Evolutionary conservation across 345 rosid species (phyloP).

Genomic region (Gossypium ekmanianum): DNA sequence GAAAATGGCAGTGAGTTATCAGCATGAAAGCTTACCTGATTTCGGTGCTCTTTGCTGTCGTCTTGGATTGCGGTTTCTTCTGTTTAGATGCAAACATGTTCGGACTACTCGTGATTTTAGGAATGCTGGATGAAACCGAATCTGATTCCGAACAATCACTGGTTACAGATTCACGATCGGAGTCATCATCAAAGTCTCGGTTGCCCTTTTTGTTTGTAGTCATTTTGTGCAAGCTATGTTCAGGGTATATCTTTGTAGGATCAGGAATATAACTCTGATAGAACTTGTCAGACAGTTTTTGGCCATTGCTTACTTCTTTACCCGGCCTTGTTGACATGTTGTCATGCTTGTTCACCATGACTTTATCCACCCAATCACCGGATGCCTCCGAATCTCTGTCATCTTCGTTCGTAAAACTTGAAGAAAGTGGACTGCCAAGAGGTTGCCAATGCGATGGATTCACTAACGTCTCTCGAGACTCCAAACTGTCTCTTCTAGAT

Average conservation of each 20-base stretch:
- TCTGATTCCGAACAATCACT: constrained; percentile 83
- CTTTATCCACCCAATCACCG: constrained; percentile 77
- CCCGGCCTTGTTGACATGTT: constrained; percentile 26
- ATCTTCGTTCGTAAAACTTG: constrained; percentile 35
- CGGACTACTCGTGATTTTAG: constrained; percentile 39
- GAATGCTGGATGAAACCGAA: constrained; percentile 41
- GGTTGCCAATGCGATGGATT: constrained; percentile 64
- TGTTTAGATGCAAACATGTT: constrained; percentile 35
- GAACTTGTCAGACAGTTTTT: constrained; percentile 18
- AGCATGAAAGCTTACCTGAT: constrained; percentile 37
- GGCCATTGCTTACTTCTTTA: constrained; percentile 30
- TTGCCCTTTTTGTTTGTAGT: constrained; percentile 38
- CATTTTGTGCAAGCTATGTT: constrained; percentile 20
- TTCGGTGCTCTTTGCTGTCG: constrained; percentile 37
- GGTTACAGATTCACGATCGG: constrained; percentile 58
- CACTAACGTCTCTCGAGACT: constrained; percentile 54
- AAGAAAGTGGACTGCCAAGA: constrained; percentile 40
- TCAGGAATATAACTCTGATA: constrained; percentile 10
- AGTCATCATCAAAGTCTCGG: constrained; percentile 56
- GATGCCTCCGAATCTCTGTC: constrained; percentile 46
- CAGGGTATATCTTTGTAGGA: constrained; percentile 40
- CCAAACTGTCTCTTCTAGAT: constrained; percentile 62
- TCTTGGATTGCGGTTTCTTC: constrained; percentile 49
- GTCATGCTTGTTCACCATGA: constrained; percentile 54
- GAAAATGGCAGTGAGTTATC: neutral